phyloP scores from a whole-genome alignment of 179 eudicot species.

The Spinacia oleracea region DNA sequence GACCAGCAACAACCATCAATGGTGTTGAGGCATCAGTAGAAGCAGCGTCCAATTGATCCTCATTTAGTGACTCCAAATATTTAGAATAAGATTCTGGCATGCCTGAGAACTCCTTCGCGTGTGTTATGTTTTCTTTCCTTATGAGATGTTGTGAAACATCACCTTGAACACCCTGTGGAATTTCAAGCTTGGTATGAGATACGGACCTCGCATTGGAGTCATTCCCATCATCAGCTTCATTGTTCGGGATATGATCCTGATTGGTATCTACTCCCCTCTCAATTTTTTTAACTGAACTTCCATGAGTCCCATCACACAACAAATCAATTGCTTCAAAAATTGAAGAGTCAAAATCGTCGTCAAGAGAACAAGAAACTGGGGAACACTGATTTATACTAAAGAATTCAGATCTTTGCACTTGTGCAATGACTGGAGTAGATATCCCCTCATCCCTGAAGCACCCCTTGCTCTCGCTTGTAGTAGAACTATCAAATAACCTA shows the following conservation, averaged over 20 bases:
- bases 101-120: constrained; percentile 26
- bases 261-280: constrained; percentile 28
- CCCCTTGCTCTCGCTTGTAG: constrained; percentile 8
- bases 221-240: constrained; percentile 22
- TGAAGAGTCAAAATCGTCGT: constrained; percentile 65
- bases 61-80: constrained; percentile 64
- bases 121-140: constrained; percentile 6
- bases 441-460: constrained; percentile 18
- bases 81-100: constrained; percentile 68
- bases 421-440: constrained; percentile 30
- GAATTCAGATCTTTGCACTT: constrained; percentile 24
- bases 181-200: constrained; percentile 12
- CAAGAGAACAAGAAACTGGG: constrained; percentile 34
- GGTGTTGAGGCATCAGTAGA: constrained; percentile 73
- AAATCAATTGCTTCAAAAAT: constrained; percentile 71
- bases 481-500: constrained; percentile 14
- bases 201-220: constrained; percentile 18
- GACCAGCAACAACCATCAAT: constrained; percentile 91
- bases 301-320: constrained; percentile 56
- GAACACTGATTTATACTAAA: constrained; percentile 32
- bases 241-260: constrained; percentile 22
- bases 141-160: constrained; percentile 25
- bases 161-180: constrained; percentile 10
- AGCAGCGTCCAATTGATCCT: constrained; percentile 84
- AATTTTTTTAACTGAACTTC: constrained; percentile 30